A percentile compares a stretch with the other conserved stretches of the same genome.
These are phyloP conservation scores for Hawksworthiomyces lignivorus DNA, from an alignment of 2,329 filamentous ascomycete genomes.

Conservation along the genomic window DNA sequence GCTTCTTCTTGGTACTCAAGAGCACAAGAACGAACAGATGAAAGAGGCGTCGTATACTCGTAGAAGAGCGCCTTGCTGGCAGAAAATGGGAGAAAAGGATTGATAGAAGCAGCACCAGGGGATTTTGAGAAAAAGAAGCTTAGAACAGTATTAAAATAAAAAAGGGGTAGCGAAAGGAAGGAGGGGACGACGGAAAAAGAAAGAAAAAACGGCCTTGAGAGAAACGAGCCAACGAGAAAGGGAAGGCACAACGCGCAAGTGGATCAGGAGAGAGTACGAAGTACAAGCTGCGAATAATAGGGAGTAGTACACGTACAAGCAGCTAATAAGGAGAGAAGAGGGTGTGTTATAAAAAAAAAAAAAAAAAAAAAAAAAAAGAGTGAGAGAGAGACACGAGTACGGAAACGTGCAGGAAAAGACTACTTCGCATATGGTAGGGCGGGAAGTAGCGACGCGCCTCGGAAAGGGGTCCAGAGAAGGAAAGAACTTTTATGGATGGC, in stretches of 20 bases:
- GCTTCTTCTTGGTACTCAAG: too few species aligned
- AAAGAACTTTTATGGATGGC: too few species aligned
- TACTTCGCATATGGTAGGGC: slow-evolving; percentile 6
- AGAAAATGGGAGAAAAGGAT: neutral
- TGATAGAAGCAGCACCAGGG: too few species aligned
- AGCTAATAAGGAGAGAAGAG: too few species aligned
- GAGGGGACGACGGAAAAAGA: neutral
- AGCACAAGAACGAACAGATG: too few species aligned
- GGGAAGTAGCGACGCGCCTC: slow-evolving; percentile 8
- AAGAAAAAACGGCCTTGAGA: neutral
- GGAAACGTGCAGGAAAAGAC: slow-evolving; percentile 8
- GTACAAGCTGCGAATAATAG: too few species aligned
- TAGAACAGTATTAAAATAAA: too few species aligned
- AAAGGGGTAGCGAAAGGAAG: slow-evolving; percentile 2
- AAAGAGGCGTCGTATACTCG: too few species aligned
- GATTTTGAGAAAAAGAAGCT: neutral
- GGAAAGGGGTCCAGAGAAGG: slow-evolving; percentile 4
- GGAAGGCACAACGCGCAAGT: slow-evolving; percentile 13
- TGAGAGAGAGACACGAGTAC: slow-evolving; percentile 6
- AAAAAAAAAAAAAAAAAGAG: too few species aligned
- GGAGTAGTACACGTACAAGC: too few species aligned
- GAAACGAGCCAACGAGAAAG: neutral
- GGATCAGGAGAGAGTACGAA: neutral
- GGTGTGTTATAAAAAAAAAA: too few species aligned
- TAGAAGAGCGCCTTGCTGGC: neutral